Evolutionary conservation across 306 rosid genomes (phyloP).

Genomic region (Vicia sativa): DNA sequence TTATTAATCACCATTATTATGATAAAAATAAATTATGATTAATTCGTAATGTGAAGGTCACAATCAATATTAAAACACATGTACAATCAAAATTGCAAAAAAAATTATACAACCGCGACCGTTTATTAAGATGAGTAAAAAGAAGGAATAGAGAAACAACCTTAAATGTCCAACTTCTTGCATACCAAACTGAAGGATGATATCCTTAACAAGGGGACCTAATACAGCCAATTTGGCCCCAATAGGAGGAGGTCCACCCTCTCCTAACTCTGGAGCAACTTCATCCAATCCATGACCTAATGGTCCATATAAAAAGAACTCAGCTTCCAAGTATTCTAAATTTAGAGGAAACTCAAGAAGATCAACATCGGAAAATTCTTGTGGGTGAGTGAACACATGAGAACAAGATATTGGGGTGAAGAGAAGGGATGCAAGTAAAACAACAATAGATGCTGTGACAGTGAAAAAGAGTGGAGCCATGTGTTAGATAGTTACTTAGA

Average conservation of each 20-base stretch:
- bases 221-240: slow-evolving; percentile 62
- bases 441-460: not conserved
- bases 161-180: slow-evolving; percentile 86
- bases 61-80: too few relatives aligned
- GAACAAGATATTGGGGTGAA: slow-evolving; percentile 35
- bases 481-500: not conserved
- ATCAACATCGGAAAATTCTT: slow-evolving; percentile 19
- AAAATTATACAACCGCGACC: too few relatives aligned
- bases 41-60: too few relatives aligned
- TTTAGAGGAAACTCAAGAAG: slow-evolving; percentile 44
- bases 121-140: not conserved
- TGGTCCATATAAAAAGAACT: slow-evolving; percentile 65
- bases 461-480: slow-evolving; percentile 31
- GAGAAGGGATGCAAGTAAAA: slow-evolving; percentile 28
- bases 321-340: slow-evolving; percentile 72
- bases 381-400: slow-evolving; percentile 1
- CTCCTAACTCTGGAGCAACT: slow-evolving; percentile 50
- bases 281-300: slow-evolving; percentile 61
- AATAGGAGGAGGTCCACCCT: slow-evolving; percentile 66
- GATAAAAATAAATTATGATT: too few relatives aligned
- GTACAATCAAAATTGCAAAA: too few relatives aligned
- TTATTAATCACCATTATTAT: too few relatives aligned
- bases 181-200: slow-evolving; percentile 58
- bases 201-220: slow-evolving; percentile 34
- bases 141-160: slow-evolving; percentile 29